Conservation (phyloP, 345 rosid genomes). For the Eucalyptus melliodora region DNA sequence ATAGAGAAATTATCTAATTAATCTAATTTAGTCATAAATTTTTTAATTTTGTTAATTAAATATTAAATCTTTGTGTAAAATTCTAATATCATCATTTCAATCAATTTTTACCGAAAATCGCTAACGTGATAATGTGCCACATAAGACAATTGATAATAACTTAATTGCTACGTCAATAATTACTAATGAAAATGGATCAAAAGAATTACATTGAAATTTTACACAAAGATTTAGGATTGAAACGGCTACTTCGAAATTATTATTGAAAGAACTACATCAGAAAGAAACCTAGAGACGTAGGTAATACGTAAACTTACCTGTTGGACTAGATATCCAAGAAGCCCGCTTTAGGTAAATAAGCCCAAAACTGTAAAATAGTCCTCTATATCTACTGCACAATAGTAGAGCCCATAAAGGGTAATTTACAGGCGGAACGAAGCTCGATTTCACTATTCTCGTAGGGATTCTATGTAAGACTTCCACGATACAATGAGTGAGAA, state of each 20-base stretch:
- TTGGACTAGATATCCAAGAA: too few relatives aligned
- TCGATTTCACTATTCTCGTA: not conserved
- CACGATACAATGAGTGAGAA: not conserved
- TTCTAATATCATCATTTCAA: accelerated
- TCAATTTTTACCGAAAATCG: accelerated
- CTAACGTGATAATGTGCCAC: accelerated
- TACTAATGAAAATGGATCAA: too few relatives aligned
- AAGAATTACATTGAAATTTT: too few relatives aligned
- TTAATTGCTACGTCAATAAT: accelerated
- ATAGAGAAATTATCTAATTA: too few relatives aligned
- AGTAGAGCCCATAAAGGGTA: too few relatives aligned
- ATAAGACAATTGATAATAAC: too few relatives aligned
- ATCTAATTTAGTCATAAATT: not conserved
- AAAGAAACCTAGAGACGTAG: too few relatives aligned
- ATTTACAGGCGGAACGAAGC: not conserved
- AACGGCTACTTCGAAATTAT: not conserved
- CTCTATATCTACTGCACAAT: too few relatives aligned
- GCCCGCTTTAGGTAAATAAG: not conserved
- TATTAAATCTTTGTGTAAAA: not conserved
- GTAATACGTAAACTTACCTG: too few relatives aligned
- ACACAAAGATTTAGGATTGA: accelerated
- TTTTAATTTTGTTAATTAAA: not conserved
- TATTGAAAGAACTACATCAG: too few relatives aligned
- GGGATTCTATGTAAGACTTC: not conserved
- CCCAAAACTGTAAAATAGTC: too few relatives aligned